Evolutionary conservation across 2,329 filamentous ascomycete genomes (phyloP).

Genomic region (Colletotrichum limetticola): DNA sequence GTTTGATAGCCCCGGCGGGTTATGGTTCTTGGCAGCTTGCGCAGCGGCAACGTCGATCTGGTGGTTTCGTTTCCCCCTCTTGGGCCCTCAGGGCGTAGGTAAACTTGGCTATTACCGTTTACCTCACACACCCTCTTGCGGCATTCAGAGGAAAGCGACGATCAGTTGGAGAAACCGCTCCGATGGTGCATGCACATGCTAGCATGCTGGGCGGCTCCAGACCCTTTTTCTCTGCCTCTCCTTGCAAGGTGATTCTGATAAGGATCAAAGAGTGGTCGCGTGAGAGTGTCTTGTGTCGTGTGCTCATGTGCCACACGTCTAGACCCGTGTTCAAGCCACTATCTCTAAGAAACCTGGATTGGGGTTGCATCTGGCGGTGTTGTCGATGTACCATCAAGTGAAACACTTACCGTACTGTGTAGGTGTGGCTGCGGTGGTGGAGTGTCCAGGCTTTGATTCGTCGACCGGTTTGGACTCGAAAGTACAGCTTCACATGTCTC

Average conservation of each 20-base stretch:
- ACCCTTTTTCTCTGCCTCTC: not conserved
- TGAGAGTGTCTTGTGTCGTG: slow-evolving; percentile 25
- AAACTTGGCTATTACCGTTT: not conserved
- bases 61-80: not conserved
- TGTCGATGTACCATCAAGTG: not conserved
- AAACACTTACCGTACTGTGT: not conserved
- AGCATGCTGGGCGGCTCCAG: not conserved
- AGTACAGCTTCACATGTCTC: slow-evolving; percentile 4
- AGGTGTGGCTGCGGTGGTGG: slow-evolving; percentile 1
- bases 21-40: slow-evolving; percentile 8
- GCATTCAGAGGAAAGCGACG: not conserved
- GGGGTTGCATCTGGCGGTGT: slow-evolving; percentile 12
- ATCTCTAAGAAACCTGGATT: not conserved
- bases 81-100: not conserved
- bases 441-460: not conserved
- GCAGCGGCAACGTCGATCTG: slow-evolving; percentile 26
- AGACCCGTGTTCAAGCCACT: slow-evolving; percentile 19
- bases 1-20: slow-evolving; percentile 16
- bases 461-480: not conserved
- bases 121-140: not conserved
- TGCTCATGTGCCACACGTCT: slow-evolving; percentile 31
- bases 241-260: not conserved
- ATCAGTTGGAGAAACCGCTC: slow-evolving; percentile 26
- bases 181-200: not conserved
- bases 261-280: slow-evolving; percentile 4